Evolutionary conservation across 164 flowering plant genomes (phyloP), one percentile per base, ranked within the genome.

Genomic region (Nymphaea colorata): DNA sequence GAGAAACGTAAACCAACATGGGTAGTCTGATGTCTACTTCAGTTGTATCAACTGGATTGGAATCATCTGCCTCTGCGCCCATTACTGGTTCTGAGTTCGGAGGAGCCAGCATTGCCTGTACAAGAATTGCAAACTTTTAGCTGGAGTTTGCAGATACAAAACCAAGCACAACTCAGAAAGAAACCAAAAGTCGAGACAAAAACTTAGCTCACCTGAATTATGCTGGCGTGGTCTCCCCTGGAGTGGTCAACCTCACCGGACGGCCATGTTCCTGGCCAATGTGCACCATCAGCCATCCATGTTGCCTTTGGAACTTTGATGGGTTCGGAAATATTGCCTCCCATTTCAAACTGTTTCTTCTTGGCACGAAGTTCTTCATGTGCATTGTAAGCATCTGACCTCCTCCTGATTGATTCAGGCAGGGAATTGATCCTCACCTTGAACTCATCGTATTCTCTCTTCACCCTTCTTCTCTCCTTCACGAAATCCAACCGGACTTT

Each of bases 241-340:
- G 97, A 83, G 70, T 93, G 94, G 16, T 86, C 92, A 42, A 70
- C 41, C 64, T 81, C 91, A 4, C 80, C 83, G 7, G 88, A 82
- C 6, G 82, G 72, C 98, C 97, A 93, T 8, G 91, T 86, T 61
- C 98, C 97, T 42, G 92, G 91, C 97, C 98, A 93, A 55, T 89
- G 94, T 66, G 89, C 79, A 4, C 94, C 92, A 79, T 90, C 98
- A 16, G 92, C 80, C 98, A 93, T 93, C 97, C 96, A 93, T 70
- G 93, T 93, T 14, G 96, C 98, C 79, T 85, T 93, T 0, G 83
- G 84, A 61, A 85, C 82, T 71, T 86, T 84, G 8, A 84, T 43
- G 4, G 73, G 70, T 60, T 88, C 93, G 6, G 84, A 69, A 41
- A 59, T 69, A 73, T 73, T 78, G 15, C 76, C 87, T 5, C 87